These are phyloP conservation scores for Rhododendron griersonianum DNA, from an alignment of 148 eudicot genomes.

Conservation along the genomic window DNA sequence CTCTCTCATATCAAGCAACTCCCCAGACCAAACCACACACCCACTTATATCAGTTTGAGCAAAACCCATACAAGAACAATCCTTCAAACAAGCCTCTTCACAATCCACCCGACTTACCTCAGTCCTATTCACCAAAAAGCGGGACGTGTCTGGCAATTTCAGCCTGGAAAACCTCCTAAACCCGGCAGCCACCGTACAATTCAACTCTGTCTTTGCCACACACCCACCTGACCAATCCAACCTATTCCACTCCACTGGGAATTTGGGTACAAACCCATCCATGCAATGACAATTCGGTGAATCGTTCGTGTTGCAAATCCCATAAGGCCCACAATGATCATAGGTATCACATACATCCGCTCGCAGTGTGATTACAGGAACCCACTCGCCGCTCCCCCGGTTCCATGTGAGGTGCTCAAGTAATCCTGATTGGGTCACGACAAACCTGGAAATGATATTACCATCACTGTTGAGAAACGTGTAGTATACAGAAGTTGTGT, in stretches of 20 bases:
- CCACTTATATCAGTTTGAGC: slow-evolving; percentile 17
- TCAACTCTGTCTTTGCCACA: slow-evolving; percentile 3
- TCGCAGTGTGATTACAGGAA: not conserved
- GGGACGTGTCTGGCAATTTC: slow-evolving; percentile 24
- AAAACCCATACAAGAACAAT: slow-evolving; percentile 29
- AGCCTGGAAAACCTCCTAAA: slow-evolving; percentile 19
- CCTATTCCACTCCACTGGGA: slow-evolving; percentile 11
- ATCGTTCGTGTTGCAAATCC: slow-evolving; percentile 6
- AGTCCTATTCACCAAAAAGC: slow-evolving; percentile 1
- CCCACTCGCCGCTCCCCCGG: slow-evolving; percentile 11
- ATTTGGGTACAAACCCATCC: slow-evolving; percentile 19
- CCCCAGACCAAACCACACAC: slow-evolving; percentile 22
- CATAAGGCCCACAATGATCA: slow-evolving; percentile 17
- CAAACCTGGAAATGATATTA: slow-evolving; percentile 17
- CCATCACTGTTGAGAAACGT: slow-evolving; percentile 1
- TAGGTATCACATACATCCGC: slow-evolving; percentile 17
- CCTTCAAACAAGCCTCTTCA: slow-evolving; percentile 13
- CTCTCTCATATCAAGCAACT: slow-evolving; percentile 19
- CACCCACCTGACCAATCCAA: slow-evolving; percentile 24
- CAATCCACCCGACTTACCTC: slow-evolving; percentile 8
- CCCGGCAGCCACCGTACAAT: slow-evolving; percentile 7
- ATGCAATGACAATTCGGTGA: slow-evolving; percentile 15
- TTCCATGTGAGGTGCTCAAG: slow-evolving; percentile 14
- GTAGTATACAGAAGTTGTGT: slow-evolving; percentile 11
- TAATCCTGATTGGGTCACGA: slow-evolving; percentile 17